phyloP scores from a whole-genome alignment of 2,329 filamentous ascomycete species.

The Ophiostoma fasciatum region DNA sequence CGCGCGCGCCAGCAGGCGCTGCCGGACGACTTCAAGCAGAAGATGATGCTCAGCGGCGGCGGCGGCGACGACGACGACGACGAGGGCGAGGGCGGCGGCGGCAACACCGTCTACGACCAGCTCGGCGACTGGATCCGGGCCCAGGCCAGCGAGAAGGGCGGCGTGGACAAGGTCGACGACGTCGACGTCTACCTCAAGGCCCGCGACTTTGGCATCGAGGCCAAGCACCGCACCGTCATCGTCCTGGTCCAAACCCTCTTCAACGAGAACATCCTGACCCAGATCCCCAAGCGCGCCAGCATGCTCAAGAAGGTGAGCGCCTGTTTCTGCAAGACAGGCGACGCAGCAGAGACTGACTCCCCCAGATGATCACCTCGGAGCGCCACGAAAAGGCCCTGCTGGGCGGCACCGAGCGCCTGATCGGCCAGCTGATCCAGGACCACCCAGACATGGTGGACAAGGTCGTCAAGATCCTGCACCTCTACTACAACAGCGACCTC shows the following conservation, averaged over 20 bases:
- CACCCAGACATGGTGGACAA: slow-evolving; percentile 61
- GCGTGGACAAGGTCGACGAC: slow-evolving; percentile 68
- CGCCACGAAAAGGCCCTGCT: slow-evolving; percentile 92
- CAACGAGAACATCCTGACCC: slow-evolving; percentile 73
- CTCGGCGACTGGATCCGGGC: slow-evolving; percentile 84
- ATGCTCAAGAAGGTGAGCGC: slow-evolving; percentile 72
- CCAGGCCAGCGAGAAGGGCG: slow-evolving; percentile 55
- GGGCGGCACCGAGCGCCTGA: slow-evolving; percentile 85
- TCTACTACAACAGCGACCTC: slow-evolving; percentile 83
- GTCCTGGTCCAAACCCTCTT: slow-evolving; percentile 92
- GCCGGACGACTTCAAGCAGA: slow-evolving; percentile 86
- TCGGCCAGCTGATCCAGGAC: slow-evolving; percentile 55
- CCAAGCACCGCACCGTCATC: slow-evolving; percentile 83
- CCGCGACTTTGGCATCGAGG: slow-evolving; percentile 86
- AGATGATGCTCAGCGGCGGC: slow-evolving; percentile 63
- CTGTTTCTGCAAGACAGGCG: no score
- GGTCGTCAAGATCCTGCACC: slow-evolving; percentile 74
- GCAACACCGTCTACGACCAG: slow-evolving; percentile 69
- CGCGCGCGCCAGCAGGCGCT: slow-evolving; percentile 87
- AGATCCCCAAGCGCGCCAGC: slow-evolving; percentile 68
- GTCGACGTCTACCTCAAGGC: slow-evolving; percentile 92
- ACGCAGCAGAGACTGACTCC: no score
- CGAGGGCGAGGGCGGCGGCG: slow-evolving; percentile 62
- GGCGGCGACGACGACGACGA: slow-evolving; percentile 63
- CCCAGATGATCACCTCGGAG: slow-evolving; percentile 68